phyloP scores from a whole-genome alignment of 768 basidiomycete species.

The Lanmaoa pseudosensibilis region DNA sequence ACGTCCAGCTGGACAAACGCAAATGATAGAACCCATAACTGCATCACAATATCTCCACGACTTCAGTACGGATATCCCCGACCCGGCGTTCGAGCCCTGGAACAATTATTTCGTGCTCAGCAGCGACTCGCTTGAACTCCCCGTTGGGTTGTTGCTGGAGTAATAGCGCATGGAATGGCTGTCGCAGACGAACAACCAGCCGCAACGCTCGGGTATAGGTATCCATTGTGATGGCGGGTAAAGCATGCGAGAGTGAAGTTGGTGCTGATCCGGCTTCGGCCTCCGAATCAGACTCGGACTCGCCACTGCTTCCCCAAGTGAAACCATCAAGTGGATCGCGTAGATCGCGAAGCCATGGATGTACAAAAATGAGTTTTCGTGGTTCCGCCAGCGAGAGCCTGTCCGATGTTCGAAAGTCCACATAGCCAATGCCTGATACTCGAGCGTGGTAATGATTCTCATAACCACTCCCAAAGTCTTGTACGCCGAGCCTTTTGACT shows the following conservation, averaged over 20 bases:
- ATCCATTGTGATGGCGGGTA: not conserved
- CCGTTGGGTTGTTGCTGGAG: too few species aligned
- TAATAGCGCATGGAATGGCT: too few species aligned
- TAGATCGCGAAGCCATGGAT: conserved; percentile 11
- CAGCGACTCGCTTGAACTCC: too few species aligned
- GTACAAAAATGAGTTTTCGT: not conserved
- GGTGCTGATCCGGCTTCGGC: not conserved
- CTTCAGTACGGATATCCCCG: too few species aligned
- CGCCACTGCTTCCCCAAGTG: not conserved
- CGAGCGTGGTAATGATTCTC: too few species aligned
- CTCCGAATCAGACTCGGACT: not conserved
- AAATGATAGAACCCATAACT: not conserved
- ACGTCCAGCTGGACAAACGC: not conserved
- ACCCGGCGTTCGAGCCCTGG: too few species aligned
- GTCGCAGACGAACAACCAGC: too few species aligned
- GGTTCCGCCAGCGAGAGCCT: not conserved
- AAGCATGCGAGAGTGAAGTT: not conserved
- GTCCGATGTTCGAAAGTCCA: not conserved
- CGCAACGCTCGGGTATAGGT: too few species aligned
- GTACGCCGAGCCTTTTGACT: not conserved
- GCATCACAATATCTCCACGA: too few species aligned
- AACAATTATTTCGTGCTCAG: too few species aligned
- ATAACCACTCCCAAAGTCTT: not conserved
- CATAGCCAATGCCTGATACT: too few species aligned
- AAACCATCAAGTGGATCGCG: not conserved